These are phyloP conservation scores for Candida ponderosae DNA, from an alignment of 805 yeast species.

Conservation along the genomic window DNA sequence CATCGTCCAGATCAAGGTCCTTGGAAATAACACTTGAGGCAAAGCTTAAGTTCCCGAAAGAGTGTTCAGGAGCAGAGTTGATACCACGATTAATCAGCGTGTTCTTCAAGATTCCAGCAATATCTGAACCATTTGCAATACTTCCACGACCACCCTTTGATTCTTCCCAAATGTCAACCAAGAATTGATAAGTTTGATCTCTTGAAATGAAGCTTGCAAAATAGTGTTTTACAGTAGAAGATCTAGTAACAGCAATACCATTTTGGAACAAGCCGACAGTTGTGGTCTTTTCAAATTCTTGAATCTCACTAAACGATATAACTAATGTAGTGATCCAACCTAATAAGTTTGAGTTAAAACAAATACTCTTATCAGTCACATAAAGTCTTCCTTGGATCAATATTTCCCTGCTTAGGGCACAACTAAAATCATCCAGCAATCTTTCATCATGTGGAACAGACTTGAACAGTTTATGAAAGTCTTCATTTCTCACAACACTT, in stretches of 20 bases:
- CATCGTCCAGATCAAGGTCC: slow-evolving; percentile 9
- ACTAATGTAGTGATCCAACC: slow-evolving; percentile 87
- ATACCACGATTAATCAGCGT: too few relatives aligned
- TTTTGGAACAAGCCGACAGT: slow-evolving; percentile 91
- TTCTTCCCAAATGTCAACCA: slow-evolving; percentile 23
- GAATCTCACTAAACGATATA: slow-evolving; percentile 64
- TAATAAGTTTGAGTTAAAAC: slow-evolving; percentile 79
- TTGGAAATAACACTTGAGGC: slow-evolving; percentile 10
- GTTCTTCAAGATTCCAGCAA: background rate
- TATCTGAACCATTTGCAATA: slow-evolving; percentile 2
- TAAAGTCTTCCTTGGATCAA: slow-evolving; percentile 83
- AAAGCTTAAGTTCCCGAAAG: slow-evolving; percentile 4
- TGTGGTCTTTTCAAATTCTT: slow-evolving; percentile 66
- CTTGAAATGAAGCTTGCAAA: slow-evolving; percentile 86
- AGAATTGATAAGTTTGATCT: slow-evolving; percentile 65
- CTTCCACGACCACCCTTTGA: background rate
- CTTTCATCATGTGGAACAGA: slow-evolving; percentile 62
- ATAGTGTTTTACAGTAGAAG: slow-evolving; percentile 47
- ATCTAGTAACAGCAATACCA: slow-evolving; percentile 47
- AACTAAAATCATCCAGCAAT: slow-evolving; percentile 78
- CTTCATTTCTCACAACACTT: slow-evolving; percentile 52
- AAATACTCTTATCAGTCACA: slow-evolving; percentile 66
- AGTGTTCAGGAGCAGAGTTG: background rate
- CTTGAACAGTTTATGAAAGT: slow-evolving; percentile 71
- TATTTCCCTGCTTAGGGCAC: slow-evolving; percentile 85